Base-by-base conservation (phyloP, 768 basidiomycete species). In the Amanita rimosa region DNA sequence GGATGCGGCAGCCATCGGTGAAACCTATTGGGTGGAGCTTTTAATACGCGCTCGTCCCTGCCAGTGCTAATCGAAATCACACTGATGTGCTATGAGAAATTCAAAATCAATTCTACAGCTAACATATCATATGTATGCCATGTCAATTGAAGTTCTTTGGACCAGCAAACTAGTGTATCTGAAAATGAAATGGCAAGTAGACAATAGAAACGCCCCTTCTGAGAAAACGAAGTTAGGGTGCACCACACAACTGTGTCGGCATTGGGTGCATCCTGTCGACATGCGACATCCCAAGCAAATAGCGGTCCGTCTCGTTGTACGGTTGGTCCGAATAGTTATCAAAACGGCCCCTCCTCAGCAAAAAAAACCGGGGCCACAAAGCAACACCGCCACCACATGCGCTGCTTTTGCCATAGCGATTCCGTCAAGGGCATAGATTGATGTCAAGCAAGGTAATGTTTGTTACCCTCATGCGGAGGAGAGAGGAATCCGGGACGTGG, bases 1-100 rank as follows among this genome's bases (percentile, higher is more conserved):
- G n/a, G 65, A 52, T 2, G 65, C 50, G 40, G 64, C 51, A 10
- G 50, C 43, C 50, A 46, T 51, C 34, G 3, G 26, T 43, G 48
- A 40, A 17, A 34, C 46, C 35, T 21, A 17, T 40, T 26, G 26
- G 41, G 49, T 16, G 33, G 42, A 34, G 50, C 16, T 31, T 13
- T 31, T 31, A 31, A 13, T 13, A 5, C 4, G 26, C 21, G 33
- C n/a, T 16, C 24, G 36, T 38, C 29, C 37, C 26, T 38, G 35
- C 29, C 41, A 21, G n/a, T n/a, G 13, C 26, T n/a, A n/a, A n/a
- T n/a, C n/a, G n/a, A n/a, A 8, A 43, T n/a, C 41, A 26, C 41
- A 43, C 22, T 16, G 7, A 3, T 9, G 9, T n/a, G 16, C 16
- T n/a, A n/a, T n/a, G n/a, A 16, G 36, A 7, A 39, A 39, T 39